These are phyloP conservation scores for Arthrocladium fulminans DNA, from an alignment of 2,329 filamentous ascomycete species.

Conservation along the genomic window DNA sequence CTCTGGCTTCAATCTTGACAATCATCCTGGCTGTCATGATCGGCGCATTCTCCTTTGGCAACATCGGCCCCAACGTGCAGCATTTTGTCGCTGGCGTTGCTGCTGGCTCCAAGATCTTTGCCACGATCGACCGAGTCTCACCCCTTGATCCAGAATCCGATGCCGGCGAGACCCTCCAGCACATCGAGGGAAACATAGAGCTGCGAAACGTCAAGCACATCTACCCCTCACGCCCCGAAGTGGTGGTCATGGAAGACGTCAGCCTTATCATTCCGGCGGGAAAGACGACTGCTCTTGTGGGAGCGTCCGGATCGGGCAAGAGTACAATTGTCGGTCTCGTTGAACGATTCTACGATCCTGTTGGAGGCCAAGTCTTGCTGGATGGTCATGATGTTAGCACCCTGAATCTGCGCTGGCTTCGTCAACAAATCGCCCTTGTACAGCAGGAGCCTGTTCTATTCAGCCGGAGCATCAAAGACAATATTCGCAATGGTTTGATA, in stretches of 20 bases:
- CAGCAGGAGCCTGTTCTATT: conserved; percentile 91
- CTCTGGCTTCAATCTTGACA: conserved; percentile 64
- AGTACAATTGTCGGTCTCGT: conserved; percentile 88
- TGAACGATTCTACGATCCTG: conserved; percentile 88
- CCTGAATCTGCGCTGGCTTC: conserved; percentile 81
- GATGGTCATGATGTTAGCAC: conserved; percentile 74
- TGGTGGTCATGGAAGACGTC: conserved; percentile 78
- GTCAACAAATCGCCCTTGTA: conserved; percentile 85
- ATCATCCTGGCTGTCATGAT: conserved; percentile 89
- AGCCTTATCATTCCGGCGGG: conserved; percentile 73
- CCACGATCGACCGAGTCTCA: conserved; percentile 80
- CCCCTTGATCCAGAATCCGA: conserved; percentile 69
- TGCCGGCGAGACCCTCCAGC: conserved; percentile 62
- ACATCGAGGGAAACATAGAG: conserved; percentile 68
- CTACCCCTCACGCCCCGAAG: conserved; percentile 86
- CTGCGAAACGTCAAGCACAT: conserved; percentile 81
- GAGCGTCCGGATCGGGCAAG: conserved; percentile 89
- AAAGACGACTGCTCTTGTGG: conserved; percentile 87
- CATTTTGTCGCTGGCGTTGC: conserved; percentile 77
- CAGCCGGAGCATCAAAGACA: conserved; percentile 76
- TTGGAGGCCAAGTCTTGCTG: conserved; percentile 66
- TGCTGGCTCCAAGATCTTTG: conserved; percentile 84
- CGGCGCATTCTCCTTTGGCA: conserved; percentile 82
- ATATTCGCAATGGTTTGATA: conserved; percentile 83
- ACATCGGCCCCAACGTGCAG: conserved; percentile 74